phyloP scores from a whole-genome alignment of 345 rosid species.

The Capsella bursapastoris region DNA sequence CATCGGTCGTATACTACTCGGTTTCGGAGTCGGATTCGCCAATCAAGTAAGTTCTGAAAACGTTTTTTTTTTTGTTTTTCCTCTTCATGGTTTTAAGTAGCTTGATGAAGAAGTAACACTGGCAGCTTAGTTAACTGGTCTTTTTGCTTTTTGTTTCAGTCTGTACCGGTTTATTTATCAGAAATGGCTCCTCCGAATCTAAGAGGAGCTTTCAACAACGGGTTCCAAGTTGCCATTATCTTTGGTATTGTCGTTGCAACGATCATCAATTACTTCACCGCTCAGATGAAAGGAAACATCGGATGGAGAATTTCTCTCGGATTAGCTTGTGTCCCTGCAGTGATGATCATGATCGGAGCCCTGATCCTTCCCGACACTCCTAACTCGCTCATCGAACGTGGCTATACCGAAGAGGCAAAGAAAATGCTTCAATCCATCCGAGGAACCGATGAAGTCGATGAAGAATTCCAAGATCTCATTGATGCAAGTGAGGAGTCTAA shows the following conservation, averaged over 20 bases:
- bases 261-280: slow-evolving; percentile 66
- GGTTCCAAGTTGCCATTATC: slow-evolving; percentile 78
- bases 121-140: not conserved
- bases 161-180: slow-evolving; percentile 77
- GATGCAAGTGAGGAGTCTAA: slow-evolving; percentile 68
- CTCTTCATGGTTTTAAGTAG: not conserved
- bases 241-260: slow-evolving; percentile 72
- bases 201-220: slow-evolving; percentile 82
- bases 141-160: slow-evolving; percentile 43
- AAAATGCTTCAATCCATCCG: slow-evolving; percentile 61
- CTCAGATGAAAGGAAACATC: slow-evolving; percentile 57
- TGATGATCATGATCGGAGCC: slow-evolving; percentile 70
- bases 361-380: slow-evolving; percentile 77
- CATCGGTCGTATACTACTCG: slow-evolving; percentile 74
- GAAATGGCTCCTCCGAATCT: slow-evolving; percentile 83
- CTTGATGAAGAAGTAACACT: slow-evolving; percentile 14
- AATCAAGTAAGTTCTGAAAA: slow-evolving; percentile 59
- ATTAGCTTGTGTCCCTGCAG: slow-evolving; percentile 68
- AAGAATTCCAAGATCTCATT: slow-evolving; percentile 66
- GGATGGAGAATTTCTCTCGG: slow-evolving; percentile 82
- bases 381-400: slow-evolving; percentile 76
- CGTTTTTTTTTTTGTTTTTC: not conserved
- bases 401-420: slow-evolving; percentile 61
- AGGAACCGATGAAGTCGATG: slow-evolving; percentile 58
- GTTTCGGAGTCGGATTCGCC: slow-evolving; percentile 84